phyloP scores from a whole-genome alignment of 1,139 yeast genomes.

The Saccharomyces hybrid region DNA sequence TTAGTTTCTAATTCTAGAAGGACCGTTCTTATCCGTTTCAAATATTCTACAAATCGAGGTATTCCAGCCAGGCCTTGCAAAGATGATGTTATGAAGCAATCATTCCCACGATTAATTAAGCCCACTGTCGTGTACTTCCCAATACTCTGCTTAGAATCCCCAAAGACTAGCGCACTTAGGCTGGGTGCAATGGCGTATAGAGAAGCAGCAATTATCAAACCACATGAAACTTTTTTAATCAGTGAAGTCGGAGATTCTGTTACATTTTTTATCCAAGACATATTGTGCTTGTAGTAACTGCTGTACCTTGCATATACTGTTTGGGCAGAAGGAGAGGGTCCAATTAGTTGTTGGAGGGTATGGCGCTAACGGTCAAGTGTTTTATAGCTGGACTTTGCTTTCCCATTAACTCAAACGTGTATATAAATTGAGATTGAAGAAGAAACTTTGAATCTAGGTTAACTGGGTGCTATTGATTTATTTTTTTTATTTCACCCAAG shows the following conservation, averaged over 20 bases:
- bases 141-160: slow-evolving; percentile 37
- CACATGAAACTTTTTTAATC: slow-evolving; percentile 1
- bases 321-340: neutral
- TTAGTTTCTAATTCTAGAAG: slow-evolving; percentile 2
- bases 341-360: neutral
- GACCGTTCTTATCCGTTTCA: slow-evolving; percentile 38
- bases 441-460: neutral
- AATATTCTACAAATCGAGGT: slow-evolving; percentile 54
- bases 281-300: neutral
- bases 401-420: neutral
- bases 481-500: neutral
- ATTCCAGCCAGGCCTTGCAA: slow-evolving; percentile 75
- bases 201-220: slow-evolving; percentile 1
- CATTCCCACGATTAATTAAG: slow-evolving; percentile 69
- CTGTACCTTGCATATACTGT: neutral
- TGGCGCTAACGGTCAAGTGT: neutral
- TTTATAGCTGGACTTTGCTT: neutral
- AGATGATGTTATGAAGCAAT: slow-evolving; percentile 90
- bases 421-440: neutral
- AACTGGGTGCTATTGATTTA: neutral
- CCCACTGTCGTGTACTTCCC: slow-evolving; percentile 71
- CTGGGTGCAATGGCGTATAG: slow-evolving; percentile 10
- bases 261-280: neutral
- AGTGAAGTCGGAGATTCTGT: neutral
- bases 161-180: neutral